Conservation (phyloP, 2,329 filamentous ascomycete genomes). For the Colletotrichum liaoningense region DNA sequence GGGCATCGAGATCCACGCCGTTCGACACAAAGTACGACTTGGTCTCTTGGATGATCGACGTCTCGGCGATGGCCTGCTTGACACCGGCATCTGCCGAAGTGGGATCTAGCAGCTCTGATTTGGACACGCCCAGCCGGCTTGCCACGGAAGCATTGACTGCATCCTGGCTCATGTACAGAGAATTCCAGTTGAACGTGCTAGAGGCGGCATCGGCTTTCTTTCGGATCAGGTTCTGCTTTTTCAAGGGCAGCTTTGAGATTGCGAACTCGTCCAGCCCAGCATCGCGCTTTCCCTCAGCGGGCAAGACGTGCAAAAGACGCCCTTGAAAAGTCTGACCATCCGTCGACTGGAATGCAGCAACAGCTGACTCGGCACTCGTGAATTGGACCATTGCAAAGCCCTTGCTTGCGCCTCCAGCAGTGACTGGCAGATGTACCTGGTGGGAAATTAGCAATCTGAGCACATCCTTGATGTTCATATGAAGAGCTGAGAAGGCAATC, state of each 20-base stretch:
- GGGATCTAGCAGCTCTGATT: slow-evolving; percentile 93
- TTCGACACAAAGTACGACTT: slow-evolving; percentile 91
- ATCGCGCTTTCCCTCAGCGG: slow-evolving; percentile 84
- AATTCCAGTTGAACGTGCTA: slow-evolving; percentile 92
- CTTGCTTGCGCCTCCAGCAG: slow-evolving; percentile 80
- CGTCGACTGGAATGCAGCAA: slow-evolving; percentile 80
- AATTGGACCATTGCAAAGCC: slow-evolving; percentile 92
- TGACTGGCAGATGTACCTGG: slow-evolving; percentile 88
- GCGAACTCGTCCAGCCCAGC: slow-evolving; percentile 87
- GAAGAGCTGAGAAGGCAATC: slow-evolving; percentile 45
- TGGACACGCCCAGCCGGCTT: slow-evolving; percentile 86
- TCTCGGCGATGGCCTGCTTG: slow-evolving; percentile 97
- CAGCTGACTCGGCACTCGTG: slow-evolving; percentile 75
- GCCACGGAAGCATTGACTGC: slow-evolving; percentile 93
- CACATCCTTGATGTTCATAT: neutral
- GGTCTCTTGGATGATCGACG: slow-evolving; percentile 94
- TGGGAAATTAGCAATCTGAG: slow-evolving; percentile 39
- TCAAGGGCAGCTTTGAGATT: slow-evolving; percentile 90
- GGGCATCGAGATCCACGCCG: slow-evolving; percentile 91
- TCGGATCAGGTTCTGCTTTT: slow-evolving; percentile 92
- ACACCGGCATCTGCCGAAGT: slow-evolving; percentile 94
- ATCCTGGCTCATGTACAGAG: slow-evolving; percentile 98
- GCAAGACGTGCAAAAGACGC: slow-evolving; percentile 89
- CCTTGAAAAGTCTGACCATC: slow-evolving; percentile 94
- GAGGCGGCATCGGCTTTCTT: slow-evolving; percentile 84